Conservation (phyloP, 768 basidiomycete genomes). For the Russula sp. region DNA sequence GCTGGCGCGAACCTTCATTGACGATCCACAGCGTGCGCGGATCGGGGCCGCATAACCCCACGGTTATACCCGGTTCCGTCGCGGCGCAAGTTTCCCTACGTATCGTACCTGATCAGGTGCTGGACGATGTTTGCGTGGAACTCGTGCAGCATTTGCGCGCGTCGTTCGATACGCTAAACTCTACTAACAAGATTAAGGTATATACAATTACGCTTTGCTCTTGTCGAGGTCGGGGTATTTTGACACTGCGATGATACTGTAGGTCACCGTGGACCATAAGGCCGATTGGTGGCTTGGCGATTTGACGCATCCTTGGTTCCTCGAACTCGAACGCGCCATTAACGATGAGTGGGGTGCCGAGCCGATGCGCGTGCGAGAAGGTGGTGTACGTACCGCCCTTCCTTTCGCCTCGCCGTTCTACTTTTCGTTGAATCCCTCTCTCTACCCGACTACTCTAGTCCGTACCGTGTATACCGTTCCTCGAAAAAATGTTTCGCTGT, state of each 20-base stretch:
- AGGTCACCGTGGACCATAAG: conserved; percentile 78
- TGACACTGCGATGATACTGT: neutral
- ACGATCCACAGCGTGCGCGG: conserved; percentile 84
- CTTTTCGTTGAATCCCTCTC: conserved; percentile 1
- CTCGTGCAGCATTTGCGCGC: conserved; percentile 56
- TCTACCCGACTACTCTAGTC: conserved; percentile 72
- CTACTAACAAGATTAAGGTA: conserved; percentile 73
- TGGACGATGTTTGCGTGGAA: conserved; percentile 61
- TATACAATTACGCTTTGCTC: conserved; percentile 20
- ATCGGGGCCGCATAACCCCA: conserved; percentile 78
- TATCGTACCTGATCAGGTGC: conserved; percentile 90
- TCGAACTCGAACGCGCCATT: conserved; percentile 78
- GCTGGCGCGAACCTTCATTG: conserved; percentile 89
- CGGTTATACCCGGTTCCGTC: conserved; percentile 84
- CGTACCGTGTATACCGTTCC: conserved; percentile 88
- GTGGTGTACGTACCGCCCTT: conserved; percentile 60
- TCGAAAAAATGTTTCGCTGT: conserved; percentile 89
- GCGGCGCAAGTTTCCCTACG: conserved; percentile 86
- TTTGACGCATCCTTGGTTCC: conserved; percentile 81
- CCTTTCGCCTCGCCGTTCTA: neutral
- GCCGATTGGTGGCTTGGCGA: conserved; percentile 98
- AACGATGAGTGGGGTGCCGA: conserved; percentile 82
- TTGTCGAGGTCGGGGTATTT: neutral
- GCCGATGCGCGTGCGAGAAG: conserved; percentile 88
- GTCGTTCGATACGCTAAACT: conserved; percentile 58